Evolutionary conservation across 345 rosid genomes (phyloP).

Genomic region (Salix suchowensis): DNA sequence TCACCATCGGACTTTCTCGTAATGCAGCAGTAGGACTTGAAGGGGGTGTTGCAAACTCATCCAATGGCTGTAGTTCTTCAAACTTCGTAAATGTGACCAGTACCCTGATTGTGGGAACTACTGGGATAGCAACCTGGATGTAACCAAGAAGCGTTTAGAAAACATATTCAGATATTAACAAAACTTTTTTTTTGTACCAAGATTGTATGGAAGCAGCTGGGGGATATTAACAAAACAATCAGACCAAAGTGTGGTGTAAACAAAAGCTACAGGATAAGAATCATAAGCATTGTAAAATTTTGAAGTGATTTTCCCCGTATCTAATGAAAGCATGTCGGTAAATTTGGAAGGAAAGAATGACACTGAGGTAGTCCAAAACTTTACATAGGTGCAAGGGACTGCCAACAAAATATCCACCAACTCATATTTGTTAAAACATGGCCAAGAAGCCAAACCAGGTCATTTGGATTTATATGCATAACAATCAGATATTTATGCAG

Average conservation of each 20-base stretch:
- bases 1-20: slow-evolving; percentile 56
- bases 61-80: slow-evolving; percentile 75
- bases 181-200: no score
- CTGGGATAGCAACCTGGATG: slow-evolving; percentile 91
- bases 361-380: not conserved
- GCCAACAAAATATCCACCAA: not conserved
- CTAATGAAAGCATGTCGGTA: not conserved
- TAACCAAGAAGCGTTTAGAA: not conserved
- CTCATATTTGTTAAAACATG: not conserved
- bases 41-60: slow-evolving; percentile 86
- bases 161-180: not conserved
- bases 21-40: slow-evolving; percentile 67
- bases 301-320: not conserved
- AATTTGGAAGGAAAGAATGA: not conserved
- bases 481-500: not conserved
- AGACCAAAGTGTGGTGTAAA: not conserved
- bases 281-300: not conserved
- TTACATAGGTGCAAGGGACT: not conserved
- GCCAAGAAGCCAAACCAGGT: not conserved
- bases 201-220: no score
- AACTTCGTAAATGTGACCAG: slow-evolving; percentile 87
- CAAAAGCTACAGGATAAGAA: not conserved
- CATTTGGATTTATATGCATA: not conserved
- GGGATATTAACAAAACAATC: not conserved
- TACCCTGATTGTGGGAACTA: slow-evolving; percentile 88